Evolutionary conservation across 345 rosid genomes (phyloP), one percentile per base, ranked within the genome.

Genomic region (Durio zibethinus): DNA sequence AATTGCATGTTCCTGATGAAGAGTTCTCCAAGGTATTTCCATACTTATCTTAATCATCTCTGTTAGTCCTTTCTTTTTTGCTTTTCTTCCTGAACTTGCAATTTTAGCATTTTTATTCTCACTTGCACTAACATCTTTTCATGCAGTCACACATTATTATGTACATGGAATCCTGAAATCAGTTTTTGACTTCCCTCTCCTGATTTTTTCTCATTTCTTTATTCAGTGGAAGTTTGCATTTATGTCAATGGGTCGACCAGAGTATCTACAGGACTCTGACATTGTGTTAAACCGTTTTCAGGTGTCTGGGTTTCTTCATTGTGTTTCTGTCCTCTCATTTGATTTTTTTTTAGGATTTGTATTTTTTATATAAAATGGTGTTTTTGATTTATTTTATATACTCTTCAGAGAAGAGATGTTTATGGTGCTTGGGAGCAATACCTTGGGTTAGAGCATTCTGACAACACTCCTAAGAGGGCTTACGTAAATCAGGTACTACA

Each of bases 211-310:
- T 18, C 20, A 33, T 63, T 14, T 48, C 36, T 33, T 48, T 68
- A 45, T 67, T 12, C 87, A 96, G 99, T 96, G 99, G 99, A 87
- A 88, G 84, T 96, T 91, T 86, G 99, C 99, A 10, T 93, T 91
- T 74, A 79, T 96, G 78, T 90, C 99, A 2, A 82, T 93, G 81
- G 94, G 98, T 77, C 98, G 93, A 29, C 97, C 93, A 0, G 99
- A 96, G 79, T 93, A 93, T 82, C 87, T 96, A 82, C 87, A 80
- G 73, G 99, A 96, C 79, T 79, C 90, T 63, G 99, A 96, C 66
- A 73, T 90, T 10, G 90, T 96, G 27, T 92, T 86, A 72, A 86
- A 79, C 60, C 90, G 97, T 80, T 96, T 96, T 79, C 99, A 93
- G 94, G 99, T 93, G 20, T 45, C 27, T n/a, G 14, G 69, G 23